A percentile compares a stretch with the other conserved stretches of the same genome.
These are phyloP conservation scores for Aspergillus neotritici DNA, from an alignment of 2,329 filamentous ascomycete genomes.

Conservation along the genomic window DNA sequence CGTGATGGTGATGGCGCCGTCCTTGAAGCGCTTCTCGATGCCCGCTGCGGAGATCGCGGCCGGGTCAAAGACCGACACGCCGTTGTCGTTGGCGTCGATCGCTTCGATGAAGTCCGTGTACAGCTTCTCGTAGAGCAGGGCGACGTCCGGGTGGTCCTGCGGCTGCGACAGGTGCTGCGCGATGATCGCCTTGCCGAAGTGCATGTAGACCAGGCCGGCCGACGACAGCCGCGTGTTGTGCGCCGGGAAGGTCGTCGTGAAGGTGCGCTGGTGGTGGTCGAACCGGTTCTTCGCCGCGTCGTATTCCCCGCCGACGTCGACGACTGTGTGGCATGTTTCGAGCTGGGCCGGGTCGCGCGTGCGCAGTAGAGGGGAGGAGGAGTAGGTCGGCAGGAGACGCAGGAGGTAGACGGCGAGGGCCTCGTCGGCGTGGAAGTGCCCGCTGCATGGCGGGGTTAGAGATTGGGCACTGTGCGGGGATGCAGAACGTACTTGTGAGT, in stretches of 20 bases:
- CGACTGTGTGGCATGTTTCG: conserved; percentile 82
- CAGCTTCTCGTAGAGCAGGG: conserved; percentile 76
- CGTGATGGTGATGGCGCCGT: conserved; percentile 77
- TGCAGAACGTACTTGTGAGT: conserved; percentile 67
- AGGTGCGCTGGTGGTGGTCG: conserved; percentile 96
- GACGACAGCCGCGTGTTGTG: conserved; percentile 85
- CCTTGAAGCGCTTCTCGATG: conserved; percentile 74
- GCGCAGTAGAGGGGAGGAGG: conserved; percentile 67
- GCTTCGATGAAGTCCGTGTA: conserved; percentile 94
- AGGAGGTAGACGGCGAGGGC: conserved; percentile 95
- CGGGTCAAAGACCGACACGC: conserved; percentile 75
- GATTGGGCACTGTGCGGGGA: neutral
- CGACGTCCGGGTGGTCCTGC: conserved; percentile 61
- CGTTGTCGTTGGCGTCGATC: conserved; percentile 96
- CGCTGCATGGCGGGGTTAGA: conserved; percentile 42
- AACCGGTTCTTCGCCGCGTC: conserved; percentile 70
- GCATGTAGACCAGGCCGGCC: conserved; percentile 89
- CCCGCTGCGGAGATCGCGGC: conserved; percentile 62
- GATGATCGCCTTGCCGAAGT: conserved; percentile 84
- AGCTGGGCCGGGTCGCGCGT: conserved; percentile 79
- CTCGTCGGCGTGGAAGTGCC: conserved; percentile 98
- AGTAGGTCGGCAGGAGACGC: conserved; percentile 77
- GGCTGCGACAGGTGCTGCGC: conserved; percentile 57
- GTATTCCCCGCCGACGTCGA: conserved; percentile 96
- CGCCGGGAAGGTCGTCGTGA: conserved; percentile 76